Evolutionary conservation across 192 early-diverging fungal species (phyloP).

Genomic region (Phlyctochytrium bullatum): DNA sequence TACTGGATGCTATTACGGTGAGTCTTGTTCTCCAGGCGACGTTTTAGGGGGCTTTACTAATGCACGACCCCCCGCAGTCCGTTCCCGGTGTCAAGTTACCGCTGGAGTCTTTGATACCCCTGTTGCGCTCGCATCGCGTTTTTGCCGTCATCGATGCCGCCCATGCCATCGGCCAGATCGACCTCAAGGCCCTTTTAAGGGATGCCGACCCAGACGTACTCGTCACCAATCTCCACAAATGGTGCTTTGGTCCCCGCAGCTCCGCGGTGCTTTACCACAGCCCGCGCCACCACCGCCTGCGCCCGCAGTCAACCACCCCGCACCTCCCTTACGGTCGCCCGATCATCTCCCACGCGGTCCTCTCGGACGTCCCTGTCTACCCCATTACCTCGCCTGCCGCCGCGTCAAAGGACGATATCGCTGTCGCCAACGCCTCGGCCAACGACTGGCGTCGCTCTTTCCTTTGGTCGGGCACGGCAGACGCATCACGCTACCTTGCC

Average conservation of each 20-base stretch:
- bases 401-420: too few species aligned
- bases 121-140: conserved; percentile 49
- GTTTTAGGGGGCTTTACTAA: not conserved
- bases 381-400: conserved; percentile 1
- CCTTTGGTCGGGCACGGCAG: conserved; percentile 24
- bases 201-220: conserved; percentile 50
- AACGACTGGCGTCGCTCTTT: conserved; percentile 15
- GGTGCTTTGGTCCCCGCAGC: conserved; percentile 57
- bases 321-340: conserved; percentile 38
- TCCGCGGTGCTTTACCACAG: conserved; percentile 56
- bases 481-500: conserved; percentile 28
- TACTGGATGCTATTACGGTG: conserved; percentile 56
- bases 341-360: conserved; percentile 1
- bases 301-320: conserved; percentile 48
- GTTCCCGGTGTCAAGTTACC: conserved; percentile 51
- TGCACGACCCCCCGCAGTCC: conserved; percentile 11
- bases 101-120: conserved; percentile 33
- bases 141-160: conserved; percentile 61
- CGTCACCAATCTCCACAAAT: conserved; percentile 69
- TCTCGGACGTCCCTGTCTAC: not conserved
- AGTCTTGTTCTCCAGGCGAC: not conserved
- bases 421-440: too few species aligned
- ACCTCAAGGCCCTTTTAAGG: conserved; percentile 16
- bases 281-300: conserved; percentile 42
- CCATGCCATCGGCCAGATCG: conserved; percentile 67